Percentiles rank a stretch among this genome's conserved stretches.
phyloP scores from a whole-genome alignment of 306 rosid species.

The Citrullus colocynthis region DNA sequence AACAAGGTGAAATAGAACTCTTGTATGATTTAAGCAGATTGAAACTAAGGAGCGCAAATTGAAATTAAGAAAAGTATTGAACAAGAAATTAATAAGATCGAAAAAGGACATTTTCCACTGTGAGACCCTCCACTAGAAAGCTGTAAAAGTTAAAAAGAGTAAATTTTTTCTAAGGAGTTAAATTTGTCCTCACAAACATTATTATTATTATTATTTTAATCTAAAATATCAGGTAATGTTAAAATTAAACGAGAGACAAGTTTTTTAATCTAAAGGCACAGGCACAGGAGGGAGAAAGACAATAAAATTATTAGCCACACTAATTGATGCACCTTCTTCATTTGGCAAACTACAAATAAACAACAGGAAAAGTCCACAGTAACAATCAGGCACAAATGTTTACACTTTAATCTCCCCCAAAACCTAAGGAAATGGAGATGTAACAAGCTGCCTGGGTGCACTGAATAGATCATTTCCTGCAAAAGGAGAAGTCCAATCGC shows the following conservation, averaged over 20 bases:
- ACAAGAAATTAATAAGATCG: too few relatives aligned
- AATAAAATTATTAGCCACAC: neutral
- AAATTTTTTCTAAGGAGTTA: too few relatives aligned
- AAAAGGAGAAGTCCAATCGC: conserved; percentile 91
- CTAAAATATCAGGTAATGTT: too few relatives aligned
- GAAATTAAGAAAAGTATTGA: too few relatives aligned
- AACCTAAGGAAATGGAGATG: conserved; percentile 70
- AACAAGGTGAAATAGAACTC: too few relatives aligned
- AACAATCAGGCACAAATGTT: neutral
- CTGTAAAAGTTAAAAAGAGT: too few relatives aligned
- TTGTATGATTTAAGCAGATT: too few relatives aligned
- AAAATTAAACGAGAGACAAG: neutral
- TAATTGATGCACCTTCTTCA: neutral
- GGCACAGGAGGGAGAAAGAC: neutral
- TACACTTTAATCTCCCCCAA: conserved; percentile 6
- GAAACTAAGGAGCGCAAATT: too few relatives aligned
- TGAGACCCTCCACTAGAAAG: too few relatives aligned
- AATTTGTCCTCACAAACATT: too few relatives aligned
- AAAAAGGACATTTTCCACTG: too few relatives aligned
- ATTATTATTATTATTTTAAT: too few relatives aligned
- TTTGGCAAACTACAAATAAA: neutral
- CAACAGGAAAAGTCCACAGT: neutral
- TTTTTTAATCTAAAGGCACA: neutral
- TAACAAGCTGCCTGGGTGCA: conserved; percentile 88
- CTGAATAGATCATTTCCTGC: conserved; percentile 95